A percentile compares a stretch with the other conserved stretches of the same genome.
Conservation (phyloP, 1,284 basidiomycete species). For the Blastosporella zonata region DNA sequence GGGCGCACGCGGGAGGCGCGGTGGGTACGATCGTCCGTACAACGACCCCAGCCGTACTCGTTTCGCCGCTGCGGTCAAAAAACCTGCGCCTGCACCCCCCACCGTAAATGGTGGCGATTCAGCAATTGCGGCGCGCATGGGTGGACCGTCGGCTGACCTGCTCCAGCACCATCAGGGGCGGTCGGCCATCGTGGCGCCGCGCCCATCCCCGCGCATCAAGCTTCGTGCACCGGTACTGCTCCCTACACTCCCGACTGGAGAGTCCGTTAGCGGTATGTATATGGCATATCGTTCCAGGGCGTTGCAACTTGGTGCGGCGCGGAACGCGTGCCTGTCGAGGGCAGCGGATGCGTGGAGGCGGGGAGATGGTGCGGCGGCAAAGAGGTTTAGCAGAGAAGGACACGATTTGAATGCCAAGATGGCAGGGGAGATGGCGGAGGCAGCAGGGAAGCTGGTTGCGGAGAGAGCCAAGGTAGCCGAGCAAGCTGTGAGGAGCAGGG, state of each 20-base stretch:
- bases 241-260: conserved; percentile 86
- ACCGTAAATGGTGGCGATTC: conserved; percentile 29
- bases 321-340: conserved; percentile 92
- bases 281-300: conserved; percentile 84
- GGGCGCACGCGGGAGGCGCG: conserved; percentile 39
- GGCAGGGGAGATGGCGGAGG: conserved; percentile 77
- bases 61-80: conserved; percentile 83
- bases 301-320: conserved; percentile 86
- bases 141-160: conserved; percentile 56
- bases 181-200: conserved; percentile 74
- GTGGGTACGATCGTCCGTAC: conserved; percentile 37
- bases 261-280: conserved; percentile 77
- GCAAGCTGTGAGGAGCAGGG: conserved; percentile 68
- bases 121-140: conserved; percentile 38
- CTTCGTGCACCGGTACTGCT: conserved; percentile 80
- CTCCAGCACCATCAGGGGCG: conserved; percentile 46
- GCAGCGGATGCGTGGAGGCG: conserved; percentile 94
- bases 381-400: conserved; percentile 90
- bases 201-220: conserved; percentile 79
- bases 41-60: conserved; percentile 80
- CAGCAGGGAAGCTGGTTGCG: conserved; percentile 76
- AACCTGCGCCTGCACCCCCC: conserved; percentile 35
- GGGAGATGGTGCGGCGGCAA: conserved; percentile 93
- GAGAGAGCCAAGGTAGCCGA: conserved; percentile 78
- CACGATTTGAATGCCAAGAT: conserved; percentile 91